Percentiles rank a stretch among this genome's conserved stretches.
phyloP scores from a whole-genome alignment of 306 rosid genomes.

The Oemleria cerasiformis region DNA sequence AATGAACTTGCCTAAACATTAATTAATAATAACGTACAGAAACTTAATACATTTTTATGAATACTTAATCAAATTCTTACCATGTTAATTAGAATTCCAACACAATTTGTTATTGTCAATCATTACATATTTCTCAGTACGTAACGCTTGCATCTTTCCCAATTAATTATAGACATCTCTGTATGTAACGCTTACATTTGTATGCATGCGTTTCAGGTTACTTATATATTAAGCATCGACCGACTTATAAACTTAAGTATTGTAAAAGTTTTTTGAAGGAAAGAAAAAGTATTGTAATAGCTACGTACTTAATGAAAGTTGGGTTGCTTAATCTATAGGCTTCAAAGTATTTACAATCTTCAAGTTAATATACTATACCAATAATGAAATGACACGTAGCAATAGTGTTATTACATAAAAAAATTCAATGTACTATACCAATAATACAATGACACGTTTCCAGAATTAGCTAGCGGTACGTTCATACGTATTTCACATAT shows the following conservation, averaged over 20 bases:
- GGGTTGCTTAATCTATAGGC: neutral
- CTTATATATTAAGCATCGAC: neutral
- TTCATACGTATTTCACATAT: neutral
- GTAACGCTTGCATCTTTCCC: slow-evolving; percentile 11
- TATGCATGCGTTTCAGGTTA: neutral
- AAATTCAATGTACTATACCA: too few relatives aligned
- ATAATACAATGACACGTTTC: neutral
- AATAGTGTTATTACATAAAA: too few relatives aligned
- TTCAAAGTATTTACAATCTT: too few relatives aligned
- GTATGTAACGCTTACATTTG: too few relatives aligned
- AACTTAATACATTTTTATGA: neutral
- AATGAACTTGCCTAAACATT: slow-evolving; percentile 1
- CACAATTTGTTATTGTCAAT: slow-evolving; percentile 1
- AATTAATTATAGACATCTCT: neutral
- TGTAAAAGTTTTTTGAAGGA: neutral
- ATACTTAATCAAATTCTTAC: neutral
- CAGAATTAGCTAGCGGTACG: neutral
- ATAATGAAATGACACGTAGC: neutral
- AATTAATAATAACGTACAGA: neutral
- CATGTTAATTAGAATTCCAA: neutral
- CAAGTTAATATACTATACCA: too few relatives aligned
- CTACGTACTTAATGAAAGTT: neutral
- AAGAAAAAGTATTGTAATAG: too few relatives aligned
- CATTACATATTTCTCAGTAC: neutral
- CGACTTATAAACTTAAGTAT: neutral